Conservation (phyloP, 495 filamentous ascomycete genomes). For the Usnea hakonensis region DNA sequence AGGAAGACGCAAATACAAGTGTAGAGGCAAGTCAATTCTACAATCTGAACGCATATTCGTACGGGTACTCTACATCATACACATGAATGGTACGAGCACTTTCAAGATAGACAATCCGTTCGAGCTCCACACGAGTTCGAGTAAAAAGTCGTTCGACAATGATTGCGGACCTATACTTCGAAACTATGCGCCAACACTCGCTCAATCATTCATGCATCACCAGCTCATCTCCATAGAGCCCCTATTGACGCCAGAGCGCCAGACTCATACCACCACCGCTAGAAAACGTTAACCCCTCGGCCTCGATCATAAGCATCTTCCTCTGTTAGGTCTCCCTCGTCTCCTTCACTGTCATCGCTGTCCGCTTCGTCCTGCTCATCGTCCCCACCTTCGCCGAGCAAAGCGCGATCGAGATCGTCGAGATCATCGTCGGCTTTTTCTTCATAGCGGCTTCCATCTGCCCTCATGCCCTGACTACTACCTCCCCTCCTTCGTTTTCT, state of each 20-base stretch:
- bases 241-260: conserved; percentile 6
- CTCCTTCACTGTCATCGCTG: conserved; percentile 31
- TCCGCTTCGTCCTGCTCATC: conserved; percentile 38
- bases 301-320: conserved; percentile 25
- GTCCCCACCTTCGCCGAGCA: conserved; percentile 42
- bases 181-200: neutral
- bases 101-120: neutral
- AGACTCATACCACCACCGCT: neutral
- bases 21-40: neutral
- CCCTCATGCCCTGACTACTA: conserved; percentile 14
- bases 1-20: neutral
- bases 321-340: conserved; percentile 38
- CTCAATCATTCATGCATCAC: neutral
- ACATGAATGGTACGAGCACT: no score
- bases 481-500: conserved; percentile 4
- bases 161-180: neutral
- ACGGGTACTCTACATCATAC: no score
- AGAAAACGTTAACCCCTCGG: neutral
- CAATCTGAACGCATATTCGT: neutral
- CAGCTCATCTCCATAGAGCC: neutral
- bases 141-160: neutral
- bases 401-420: conserved; percentile 46
- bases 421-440: conserved; percentile 44
- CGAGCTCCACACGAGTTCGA: neutral
- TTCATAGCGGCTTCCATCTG: conserved; percentile 26